Conservation (phyloP, 768 basidiomycete genomes). For the Suillus americanus region DNA sequence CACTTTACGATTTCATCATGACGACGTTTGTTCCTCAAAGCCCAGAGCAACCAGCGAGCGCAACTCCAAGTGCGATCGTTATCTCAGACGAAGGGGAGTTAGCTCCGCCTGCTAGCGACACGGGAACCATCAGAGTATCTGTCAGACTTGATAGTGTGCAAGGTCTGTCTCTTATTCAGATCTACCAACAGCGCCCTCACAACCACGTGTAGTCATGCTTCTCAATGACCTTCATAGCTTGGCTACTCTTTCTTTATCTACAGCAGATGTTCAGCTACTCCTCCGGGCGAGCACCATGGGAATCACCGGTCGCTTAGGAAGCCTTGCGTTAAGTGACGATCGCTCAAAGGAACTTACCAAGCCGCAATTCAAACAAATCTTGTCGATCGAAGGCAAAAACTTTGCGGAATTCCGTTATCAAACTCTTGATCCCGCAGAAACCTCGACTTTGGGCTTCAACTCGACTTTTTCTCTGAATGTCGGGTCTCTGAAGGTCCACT, state of each 20-base stretch:
- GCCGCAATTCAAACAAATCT: conserved; percentile 76
- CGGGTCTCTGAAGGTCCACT: conserved; percentile 89
- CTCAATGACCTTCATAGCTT: conserved; percentile 68
- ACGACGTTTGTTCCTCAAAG: conserved; percentile 80
- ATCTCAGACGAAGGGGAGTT: neutral
- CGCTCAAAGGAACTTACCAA: conserved; percentile 48
- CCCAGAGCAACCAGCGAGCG: conserved; percentile 12
- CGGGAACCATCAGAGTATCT: conserved; percentile 73
- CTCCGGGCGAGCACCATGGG: conserved; percentile 72
- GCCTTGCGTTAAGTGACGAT: conserved; percentile 79
- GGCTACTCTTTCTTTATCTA: conserved; percentile 87
- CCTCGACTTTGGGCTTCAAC: conserved; percentile 74
- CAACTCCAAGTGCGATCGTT: conserved; percentile 10
- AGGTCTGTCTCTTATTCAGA: conserved; percentile 44
- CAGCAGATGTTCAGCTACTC: conserved; percentile 81
- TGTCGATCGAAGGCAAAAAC: conserved; percentile 93
- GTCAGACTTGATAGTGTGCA: conserved; percentile 84
- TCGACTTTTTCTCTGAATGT: conserved; percentile 79
- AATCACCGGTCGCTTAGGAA: conserved; percentile 80
- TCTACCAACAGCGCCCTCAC: conserved; percentile 12
- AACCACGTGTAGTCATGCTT: conserved; percentile 57
- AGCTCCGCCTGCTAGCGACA: conserved; percentile 12
- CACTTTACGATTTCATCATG: conserved; percentile 96
- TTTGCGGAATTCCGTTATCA: conserved; percentile 94
- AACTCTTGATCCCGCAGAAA: conserved; percentile 77